These are phyloP conservation scores for Tylopilus felleus DNA, from an alignment of 768 basidiomycete genomes.

Conservation along the genomic window DNA sequence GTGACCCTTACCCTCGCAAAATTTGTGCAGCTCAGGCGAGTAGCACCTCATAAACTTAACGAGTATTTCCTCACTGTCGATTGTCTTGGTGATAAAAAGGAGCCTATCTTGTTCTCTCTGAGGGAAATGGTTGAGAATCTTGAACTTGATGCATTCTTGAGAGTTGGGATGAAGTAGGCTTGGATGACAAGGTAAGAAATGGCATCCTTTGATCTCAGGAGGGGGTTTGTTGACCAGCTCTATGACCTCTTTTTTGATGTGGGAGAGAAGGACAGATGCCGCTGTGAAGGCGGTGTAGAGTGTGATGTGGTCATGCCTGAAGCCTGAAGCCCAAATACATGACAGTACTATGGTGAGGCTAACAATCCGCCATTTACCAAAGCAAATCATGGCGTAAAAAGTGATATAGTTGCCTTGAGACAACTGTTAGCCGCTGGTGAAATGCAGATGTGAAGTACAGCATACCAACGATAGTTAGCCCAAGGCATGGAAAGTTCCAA, in stretches of 20 bases:
- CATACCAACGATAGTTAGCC: neutral
- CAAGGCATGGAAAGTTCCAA: neutral
- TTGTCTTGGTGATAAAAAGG: neutral
- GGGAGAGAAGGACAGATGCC: neutral
- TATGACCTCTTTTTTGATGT: neutral
- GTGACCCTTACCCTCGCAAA: neutral
- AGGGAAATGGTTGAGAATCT: neutral
- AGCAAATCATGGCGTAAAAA: neutral
- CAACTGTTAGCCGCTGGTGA: neutral
- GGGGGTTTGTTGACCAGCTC: neutral
- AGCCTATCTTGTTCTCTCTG: neutral
- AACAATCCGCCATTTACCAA: neutral
- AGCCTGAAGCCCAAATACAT: neutral
- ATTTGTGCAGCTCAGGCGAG: neutral
- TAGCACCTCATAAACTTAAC: neutral
- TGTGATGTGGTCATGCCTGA: neutral
- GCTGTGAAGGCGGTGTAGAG: neutral
- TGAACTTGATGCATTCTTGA: neutral
- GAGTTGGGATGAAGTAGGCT: neutral
- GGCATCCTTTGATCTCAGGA: neutral
- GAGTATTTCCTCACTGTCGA: neutral
- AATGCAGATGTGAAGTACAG: neutral
- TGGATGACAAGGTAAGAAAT: neutral
- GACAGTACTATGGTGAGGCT: neutral
- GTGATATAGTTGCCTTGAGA: neutral